These are phyloP conservation scores for Talaromyces ruber DNA, from an alignment of 495 filamentous ascomycete genomes.

Conservation along the genomic window DNA sequence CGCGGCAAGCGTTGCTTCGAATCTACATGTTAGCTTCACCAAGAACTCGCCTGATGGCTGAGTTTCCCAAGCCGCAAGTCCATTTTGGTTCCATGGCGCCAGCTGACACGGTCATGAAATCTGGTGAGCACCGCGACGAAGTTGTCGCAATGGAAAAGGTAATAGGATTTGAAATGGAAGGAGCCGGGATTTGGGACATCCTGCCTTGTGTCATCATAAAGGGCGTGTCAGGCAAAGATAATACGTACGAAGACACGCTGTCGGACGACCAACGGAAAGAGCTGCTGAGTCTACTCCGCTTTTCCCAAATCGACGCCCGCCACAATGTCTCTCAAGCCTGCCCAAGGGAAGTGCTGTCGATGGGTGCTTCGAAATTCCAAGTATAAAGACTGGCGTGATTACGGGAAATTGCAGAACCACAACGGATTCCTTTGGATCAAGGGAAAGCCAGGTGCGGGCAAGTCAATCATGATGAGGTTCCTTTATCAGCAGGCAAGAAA, in stretches of 20 bases:
- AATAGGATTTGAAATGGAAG: not conserved
- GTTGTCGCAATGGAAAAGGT: not conserved
- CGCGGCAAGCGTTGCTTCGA: too few relatives aligned
- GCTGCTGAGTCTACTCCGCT: not conserved
- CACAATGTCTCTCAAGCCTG: not conserved
- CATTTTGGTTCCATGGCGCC: not conserved
- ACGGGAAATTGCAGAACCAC: not conserved
- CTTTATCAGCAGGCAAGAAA: conserved; percentile 11
- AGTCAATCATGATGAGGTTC: conserved; percentile 46
- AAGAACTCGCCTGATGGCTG: too few relatives aligned
- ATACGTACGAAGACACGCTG: not conserved
- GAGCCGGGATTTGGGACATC: not conserved
- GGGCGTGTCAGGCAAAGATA: not conserved
- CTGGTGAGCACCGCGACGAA: not conserved
- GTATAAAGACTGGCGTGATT: conserved; percentile 41
- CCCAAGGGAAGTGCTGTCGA: conserved; percentile 32
- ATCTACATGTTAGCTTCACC: too few relatives aligned
- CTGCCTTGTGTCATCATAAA: not conserved
- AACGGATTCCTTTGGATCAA: conserved; percentile 49
- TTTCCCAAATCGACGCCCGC: not conserved
- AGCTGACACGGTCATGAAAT: not conserved
- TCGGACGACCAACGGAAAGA: not conserved
- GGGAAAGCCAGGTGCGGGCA: conserved; percentile 48
- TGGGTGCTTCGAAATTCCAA: conserved; percentile 36
- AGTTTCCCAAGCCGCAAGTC: too few relatives aligned